These are phyloP conservation scores for Umbilicus rupestris DNA, from an alignment of 164 flowering plant species.

Conservation along the genomic window DNA sequence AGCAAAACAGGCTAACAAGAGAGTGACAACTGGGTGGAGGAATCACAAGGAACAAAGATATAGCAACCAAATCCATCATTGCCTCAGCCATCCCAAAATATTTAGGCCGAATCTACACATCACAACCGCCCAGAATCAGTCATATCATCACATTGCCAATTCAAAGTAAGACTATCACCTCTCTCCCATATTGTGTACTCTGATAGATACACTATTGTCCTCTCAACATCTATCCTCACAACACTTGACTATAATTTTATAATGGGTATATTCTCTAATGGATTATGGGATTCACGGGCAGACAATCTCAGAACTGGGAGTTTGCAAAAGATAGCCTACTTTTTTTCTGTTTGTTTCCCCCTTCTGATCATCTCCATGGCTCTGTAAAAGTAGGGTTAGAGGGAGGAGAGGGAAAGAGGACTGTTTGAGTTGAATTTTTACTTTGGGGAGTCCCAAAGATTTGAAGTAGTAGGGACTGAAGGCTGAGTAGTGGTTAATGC, in stretches of 20 bases:
- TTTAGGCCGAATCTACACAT: slow-evolving; percentile 12
- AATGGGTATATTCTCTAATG: slow-evolving; percentile 19
- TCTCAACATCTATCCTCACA: slow-evolving; percentile 33
- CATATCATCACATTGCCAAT: slow-evolving; percentile 18
- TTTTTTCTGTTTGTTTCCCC: slow-evolving; percentile 16
- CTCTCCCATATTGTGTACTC: neutral
- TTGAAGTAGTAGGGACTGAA: slow-evolving; percentile 25
- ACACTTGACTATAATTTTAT: slow-evolving; percentile 16
- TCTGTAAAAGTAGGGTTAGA: slow-evolving; percentile 4
- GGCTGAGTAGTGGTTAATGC: slow-evolving; percentile 25
- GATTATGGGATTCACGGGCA: slow-evolving; percentile 21
- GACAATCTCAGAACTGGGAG: slow-evolving; percentile 40
- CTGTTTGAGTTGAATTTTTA: slow-evolving; percentile 13
- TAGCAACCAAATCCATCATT: slow-evolving; percentile 26
- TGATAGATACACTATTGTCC: slow-evolving; percentile 17
- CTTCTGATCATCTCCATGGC: slow-evolving; percentile 12
- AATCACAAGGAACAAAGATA: slow-evolving; percentile 32
- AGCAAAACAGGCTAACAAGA: slow-evolving; percentile 19
- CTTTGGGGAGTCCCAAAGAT: slow-evolving; percentile 43
- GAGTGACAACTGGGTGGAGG: slow-evolving; percentile 35
- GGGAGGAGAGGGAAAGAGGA: slow-evolving; percentile 16
- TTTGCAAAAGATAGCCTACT: slow-evolving; percentile 38
- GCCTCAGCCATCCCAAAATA: slow-evolving; percentile 23
- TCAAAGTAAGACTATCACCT: neutral
- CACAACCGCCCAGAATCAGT: slow-evolving; percentile 22